Conservation (phyloP, 768 basidiomycete genomes). For the Rhizopogon sp. region DNA sequence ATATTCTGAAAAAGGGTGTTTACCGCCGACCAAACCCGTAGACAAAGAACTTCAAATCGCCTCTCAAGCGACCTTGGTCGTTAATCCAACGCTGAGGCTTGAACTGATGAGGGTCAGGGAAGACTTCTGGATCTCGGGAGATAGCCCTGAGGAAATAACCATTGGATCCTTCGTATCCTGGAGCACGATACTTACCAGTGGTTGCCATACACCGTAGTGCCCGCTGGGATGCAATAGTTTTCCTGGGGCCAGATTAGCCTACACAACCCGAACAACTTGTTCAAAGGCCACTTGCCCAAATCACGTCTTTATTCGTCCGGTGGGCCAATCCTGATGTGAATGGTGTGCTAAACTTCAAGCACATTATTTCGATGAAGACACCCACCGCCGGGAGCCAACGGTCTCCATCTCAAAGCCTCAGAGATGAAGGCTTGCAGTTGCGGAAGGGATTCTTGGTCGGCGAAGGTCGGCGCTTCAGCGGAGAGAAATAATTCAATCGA, state of each 20-base stretch:
- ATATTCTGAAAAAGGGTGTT: background rate
- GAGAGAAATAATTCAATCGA: background rate
- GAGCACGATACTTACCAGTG: slow-evolving; percentile 9
- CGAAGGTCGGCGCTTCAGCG: slow-evolving; percentile 30
- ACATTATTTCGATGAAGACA: background rate
- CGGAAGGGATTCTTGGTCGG: slow-evolving; percentile 27
- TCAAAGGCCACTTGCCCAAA: slow-evolving; percentile 37
- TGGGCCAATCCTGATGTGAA: slow-evolving; percentile 44
- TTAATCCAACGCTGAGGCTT: slow-evolving; percentile 51
- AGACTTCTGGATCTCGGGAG: background rate
- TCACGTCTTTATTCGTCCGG: slow-evolving; percentile 53
- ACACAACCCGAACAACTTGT: background rate
- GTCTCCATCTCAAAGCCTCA: slow-evolving; percentile 31
- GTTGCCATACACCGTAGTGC: slow-evolving; percentile 15
- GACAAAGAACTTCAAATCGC: slow-evolving; percentile 29
- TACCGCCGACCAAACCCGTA: too few relatives aligned
- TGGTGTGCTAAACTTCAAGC: background rate
- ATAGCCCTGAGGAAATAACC: background rate
- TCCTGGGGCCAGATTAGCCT: slow-evolving; percentile 9
- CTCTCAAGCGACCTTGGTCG: slow-evolving; percentile 34
- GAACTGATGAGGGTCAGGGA: slow-evolving; percentile 38
- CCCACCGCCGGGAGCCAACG: slow-evolving; percentile 23
- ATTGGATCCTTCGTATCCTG: background rate
- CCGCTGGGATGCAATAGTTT: slow-evolving; percentile 18
- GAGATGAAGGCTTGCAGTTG: slow-evolving; percentile 32